Conservation (phyloP, 768 basidiomycete genomes). For the Boletellus ananiceps region DNA sequence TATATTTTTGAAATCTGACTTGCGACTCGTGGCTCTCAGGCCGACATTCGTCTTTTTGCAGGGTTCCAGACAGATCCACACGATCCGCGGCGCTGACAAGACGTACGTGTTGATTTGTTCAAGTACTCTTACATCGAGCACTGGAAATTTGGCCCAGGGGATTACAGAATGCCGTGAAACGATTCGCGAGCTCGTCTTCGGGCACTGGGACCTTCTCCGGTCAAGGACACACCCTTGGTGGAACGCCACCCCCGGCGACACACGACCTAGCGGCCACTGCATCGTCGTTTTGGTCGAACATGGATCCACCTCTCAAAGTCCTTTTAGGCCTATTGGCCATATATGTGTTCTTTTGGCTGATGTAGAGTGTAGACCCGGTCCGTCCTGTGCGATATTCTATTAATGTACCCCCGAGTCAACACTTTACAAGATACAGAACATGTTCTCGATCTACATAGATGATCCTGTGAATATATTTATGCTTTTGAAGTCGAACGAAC, state of each 20-base stretch:
- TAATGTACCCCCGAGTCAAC: no score
- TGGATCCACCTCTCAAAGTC: constrained; percentile 67
- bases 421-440: no score
- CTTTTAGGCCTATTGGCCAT: constrained; percentile 56
- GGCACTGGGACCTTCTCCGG: constrained; percentile 54
- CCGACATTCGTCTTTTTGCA: constrained; percentile 81
- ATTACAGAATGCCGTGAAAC: constrained; percentile 54
- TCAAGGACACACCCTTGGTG: constrained; percentile 68
- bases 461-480: neutral
- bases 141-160: constrained; percentile 37
- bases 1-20: neutral
- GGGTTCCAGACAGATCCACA: constrained; percentile 61
- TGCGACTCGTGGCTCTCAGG: constrained; percentile 37
- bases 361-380: constrained; percentile 12
- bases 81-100: constrained; percentile 68
- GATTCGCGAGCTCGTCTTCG: constrained; percentile 42
- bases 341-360: constrained; percentile 56
- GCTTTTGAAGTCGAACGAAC: no score
- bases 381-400: no score
- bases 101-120: constrained; percentile 38
- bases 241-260: constrained; percentile 37
- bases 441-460: neutral
- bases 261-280: constrained; percentile 32
- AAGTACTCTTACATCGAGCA: neutral
- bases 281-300: constrained; percentile 38